Evolutionary conservation across 345 rosid species (phyloP), one percentile per base, ranked within the genome.

Genomic region (Brassica nigra): DNA sequence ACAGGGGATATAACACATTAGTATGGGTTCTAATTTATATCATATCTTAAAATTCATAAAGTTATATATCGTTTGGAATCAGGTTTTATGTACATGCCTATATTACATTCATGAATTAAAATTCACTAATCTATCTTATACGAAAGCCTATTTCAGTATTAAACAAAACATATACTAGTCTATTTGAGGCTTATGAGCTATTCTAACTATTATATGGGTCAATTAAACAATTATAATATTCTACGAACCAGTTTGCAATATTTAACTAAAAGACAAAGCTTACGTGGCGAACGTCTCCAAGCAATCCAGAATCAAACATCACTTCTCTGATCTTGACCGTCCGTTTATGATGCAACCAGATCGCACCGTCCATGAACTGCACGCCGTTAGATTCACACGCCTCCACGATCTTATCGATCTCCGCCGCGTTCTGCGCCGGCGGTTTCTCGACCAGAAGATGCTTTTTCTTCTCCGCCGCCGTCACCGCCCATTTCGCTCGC

Each of bases 261-360:
- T 27, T 55, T 5, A 20, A 58, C 10, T 6, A 2, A 67, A 74
- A 68, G 62, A 7, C 2, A 62, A 37, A 64, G 58, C 83, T 75
- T 80, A 80, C 83, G 73, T 80, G 83, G 80, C 83, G 76, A 75
- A 77, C 73, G 5, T 75, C 75, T 63, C 93, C 90, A 2, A 89
- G 54, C 63, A 77, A 78, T 70, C 85, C 82, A 62, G 86, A 84
- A 85, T 85, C 84, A 47, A 85, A 80, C 62, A 90, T 68, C 58
- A 73, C 44, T 63, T 88, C 88, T 84, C 78, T 73, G 76, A 92
- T 85, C 77, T 79, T 84, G 27, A 15, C 70, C 71, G 95, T 89
- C 74, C 95, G 82, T 6, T 91, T 90, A 72, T 89, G 91, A 77
- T 92, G 93, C 82, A 90, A 55, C 97, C 93, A 92, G 80, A 88